Conservation (phyloP, 164 flowering plant genomes). For the Berberis vulgaris region DNA sequence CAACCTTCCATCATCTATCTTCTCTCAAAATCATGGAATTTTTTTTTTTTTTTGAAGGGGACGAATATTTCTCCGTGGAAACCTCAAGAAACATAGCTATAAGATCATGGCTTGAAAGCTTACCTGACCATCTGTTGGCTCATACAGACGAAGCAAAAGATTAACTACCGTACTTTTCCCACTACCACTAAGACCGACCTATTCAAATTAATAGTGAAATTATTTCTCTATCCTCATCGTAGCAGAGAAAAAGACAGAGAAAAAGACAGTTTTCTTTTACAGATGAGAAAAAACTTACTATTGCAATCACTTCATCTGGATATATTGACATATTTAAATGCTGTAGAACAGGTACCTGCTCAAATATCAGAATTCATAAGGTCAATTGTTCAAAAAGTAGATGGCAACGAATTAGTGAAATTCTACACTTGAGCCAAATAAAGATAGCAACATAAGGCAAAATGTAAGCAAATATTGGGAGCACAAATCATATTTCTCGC, state of each 20-base stretch:
- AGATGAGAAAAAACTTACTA: conserved; percentile 39
- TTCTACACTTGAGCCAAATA: too few species aligned
- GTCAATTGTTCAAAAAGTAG: not conserved
- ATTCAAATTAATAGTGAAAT: conserved; percentile 8
- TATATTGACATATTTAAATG: conserved; percentile 47
- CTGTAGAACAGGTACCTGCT: conserved; percentile 65
- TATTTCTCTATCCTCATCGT: not conserved
- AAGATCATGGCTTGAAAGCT: conserved; percentile 1
- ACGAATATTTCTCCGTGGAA: too few species aligned
- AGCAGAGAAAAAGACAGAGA: not conserved
- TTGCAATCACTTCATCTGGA: conserved; percentile 83
- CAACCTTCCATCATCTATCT: too few species aligned
- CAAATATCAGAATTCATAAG: conserved; percentile 1
- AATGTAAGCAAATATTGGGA: too few species aligned
- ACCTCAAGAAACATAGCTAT: too few species aligned
- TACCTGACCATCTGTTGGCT: conserved; percentile 89
- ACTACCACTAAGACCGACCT: conserved; percentile 99
- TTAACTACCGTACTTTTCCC: conserved; percentile 90
- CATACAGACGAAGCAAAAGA: conserved; percentile 86
- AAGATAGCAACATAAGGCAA: too few species aligned
- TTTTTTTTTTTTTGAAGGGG: too few species aligned
- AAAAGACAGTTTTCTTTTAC: not conserved
- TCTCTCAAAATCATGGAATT: too few species aligned
- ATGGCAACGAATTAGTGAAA: not conserved
- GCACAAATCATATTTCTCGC: too few species aligned